phyloP scores from a whole-genome alignment of 2,329 filamentous ascomycete genomes.

The Aspergillus puulaauensis region DNA sequence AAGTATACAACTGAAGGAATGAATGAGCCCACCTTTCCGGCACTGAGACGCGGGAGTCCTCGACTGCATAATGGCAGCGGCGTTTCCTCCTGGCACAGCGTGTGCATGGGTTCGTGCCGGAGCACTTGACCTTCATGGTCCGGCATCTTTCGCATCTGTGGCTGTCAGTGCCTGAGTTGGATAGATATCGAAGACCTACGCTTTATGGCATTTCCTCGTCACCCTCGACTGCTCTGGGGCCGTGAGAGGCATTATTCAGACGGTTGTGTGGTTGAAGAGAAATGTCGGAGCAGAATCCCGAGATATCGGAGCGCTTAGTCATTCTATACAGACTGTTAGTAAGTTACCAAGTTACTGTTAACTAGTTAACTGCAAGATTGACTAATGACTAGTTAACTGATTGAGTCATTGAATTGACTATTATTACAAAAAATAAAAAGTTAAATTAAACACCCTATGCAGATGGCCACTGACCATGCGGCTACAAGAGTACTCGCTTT shows the following conservation, averaged over 20 bases:
- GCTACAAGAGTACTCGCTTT: too few relatives aligned
- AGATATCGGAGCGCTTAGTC: not conserved
- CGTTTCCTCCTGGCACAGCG: constrained; percentile 24
- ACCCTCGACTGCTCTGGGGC: not conserved
- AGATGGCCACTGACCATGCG: too few relatives aligned
- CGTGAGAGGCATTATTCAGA: not conserved
- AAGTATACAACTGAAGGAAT: not conserved
- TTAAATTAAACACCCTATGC: too few relatives aligned
- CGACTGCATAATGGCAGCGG: constrained; percentile 22
- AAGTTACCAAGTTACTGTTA: not conserved
- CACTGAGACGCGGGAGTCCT: constrained; percentile 23
- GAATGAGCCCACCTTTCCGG: constrained; percentile 19
- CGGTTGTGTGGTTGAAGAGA: not conserved
- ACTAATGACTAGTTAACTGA: too few relatives aligned
- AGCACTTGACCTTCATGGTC: constrained; percentile 31
- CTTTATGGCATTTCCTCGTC: not conserved
- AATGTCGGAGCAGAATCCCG: not conserved
- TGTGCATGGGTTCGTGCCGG: constrained; percentile 24
- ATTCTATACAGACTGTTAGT: not conserved
- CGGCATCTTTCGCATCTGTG: constrained; percentile 27
- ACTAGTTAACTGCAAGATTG: too few relatives aligned
- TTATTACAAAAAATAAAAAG: too few relatives aligned
- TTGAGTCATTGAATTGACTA: too few relatives aligned
- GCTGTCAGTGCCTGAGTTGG: not conserved
- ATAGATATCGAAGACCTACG: not conserved